Base-by-base conservation (phyloP, 2,329 filamentous ascomycete species). In the Pseudovirgaria hyperparasitica region DNA sequence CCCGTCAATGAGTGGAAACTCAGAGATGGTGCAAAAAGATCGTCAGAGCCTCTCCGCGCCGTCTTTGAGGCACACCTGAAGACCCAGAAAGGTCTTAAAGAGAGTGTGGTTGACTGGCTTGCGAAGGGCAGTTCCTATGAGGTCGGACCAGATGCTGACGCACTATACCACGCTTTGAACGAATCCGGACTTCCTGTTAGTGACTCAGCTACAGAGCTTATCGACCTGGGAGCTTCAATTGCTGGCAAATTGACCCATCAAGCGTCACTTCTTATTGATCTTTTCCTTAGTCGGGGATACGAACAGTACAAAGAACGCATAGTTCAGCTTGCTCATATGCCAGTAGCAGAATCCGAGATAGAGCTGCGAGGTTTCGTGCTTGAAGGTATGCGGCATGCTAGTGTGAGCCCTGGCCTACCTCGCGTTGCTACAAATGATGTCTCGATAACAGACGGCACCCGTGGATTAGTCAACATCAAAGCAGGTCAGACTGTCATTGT, bases 381-480 rank as follows among this genome's bases (percentile, higher is more conserved):
- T 35, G 65, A 70, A 41, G 65, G 64, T 22, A 67, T 68, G 60
- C 58, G 65, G 8, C 64, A 66, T 38, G 59, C 60, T 5, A 61
- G 62, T 11, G 58, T 63, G 2, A 57, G 67, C 2, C 63, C 63
- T 0, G 64, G 63, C n/a, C 45, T 68, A 1, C 59, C 62, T n/a
- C 62, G 63, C 28, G 51, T 65, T 8, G 63, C 62, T 4, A 52
- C 57, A 10, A 51, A 37, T 26, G 46, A 52, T 19, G 33, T 3
- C 54, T 67, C 17, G 68, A 71, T 38, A 52, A 60, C 29, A 38
- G 65, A 68, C 38, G 65, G 64, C 25, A 47, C 40, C 3, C 58
- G 62, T 10, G 64, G 65, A 8, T 52, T 58, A 5, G 41, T 68
- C 9, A 39, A 49, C 23, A 54, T 69, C 45, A 60, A 60, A 57